phyloP scores from a whole-genome alignment of 2,329 filamentous ascomycete genomes.

The Sclerotinia spermophila region DNA sequence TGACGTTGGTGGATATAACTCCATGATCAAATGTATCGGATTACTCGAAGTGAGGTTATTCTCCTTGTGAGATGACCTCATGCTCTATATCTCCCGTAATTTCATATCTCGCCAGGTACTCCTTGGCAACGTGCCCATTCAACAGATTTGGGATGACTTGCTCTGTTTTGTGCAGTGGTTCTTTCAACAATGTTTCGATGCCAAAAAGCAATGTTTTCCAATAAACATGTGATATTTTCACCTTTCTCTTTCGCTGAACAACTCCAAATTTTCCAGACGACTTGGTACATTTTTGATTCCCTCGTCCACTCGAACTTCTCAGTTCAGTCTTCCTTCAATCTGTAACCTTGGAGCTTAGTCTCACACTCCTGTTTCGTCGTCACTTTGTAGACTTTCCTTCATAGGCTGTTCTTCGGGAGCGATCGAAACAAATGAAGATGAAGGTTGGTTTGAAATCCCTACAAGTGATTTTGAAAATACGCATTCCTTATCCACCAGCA shows the following conservation, averaged over 20 bases:
- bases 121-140: not conserved
- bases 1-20: not conserved
- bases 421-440: slow-evolving; percentile 1
- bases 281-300: not conserved
- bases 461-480: not conserved
- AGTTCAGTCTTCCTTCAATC: not conserved
- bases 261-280: not conserved
- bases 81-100: not conserved
- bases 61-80: no score
- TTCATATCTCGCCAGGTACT: not conserved
- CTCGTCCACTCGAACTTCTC: no score
- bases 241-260: not conserved
- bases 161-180: not conserved
- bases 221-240: no score
- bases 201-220: not conserved
- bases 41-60: not conserved
- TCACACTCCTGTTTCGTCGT: not conserved
- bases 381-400: not conserved
- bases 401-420: not conserved
- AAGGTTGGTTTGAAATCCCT: not conserved
- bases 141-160: not conserved
- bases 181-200: not conserved
- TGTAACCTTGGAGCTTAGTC: not conserved
- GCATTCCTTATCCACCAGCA: not conserved
- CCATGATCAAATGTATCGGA: not conserved